Evolutionary conservation across 768 basidiomycete species (phyloP).

Genomic region (Trametes punicea): DNA sequence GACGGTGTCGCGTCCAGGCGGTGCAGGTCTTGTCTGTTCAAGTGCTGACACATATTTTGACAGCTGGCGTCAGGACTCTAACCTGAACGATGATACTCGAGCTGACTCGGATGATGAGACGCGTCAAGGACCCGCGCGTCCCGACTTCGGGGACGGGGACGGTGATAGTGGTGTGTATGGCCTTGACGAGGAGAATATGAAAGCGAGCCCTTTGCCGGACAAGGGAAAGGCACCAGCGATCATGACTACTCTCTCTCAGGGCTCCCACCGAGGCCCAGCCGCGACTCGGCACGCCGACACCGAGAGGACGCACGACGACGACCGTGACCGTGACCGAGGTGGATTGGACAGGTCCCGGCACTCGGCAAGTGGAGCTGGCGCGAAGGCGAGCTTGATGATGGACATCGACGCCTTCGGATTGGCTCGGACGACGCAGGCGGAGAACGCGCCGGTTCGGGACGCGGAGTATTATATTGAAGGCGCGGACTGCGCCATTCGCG

Average conservation of each 20-base stretch:
- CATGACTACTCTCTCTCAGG: neutral
- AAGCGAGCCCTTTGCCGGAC: neutral
- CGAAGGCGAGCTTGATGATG: neutral
- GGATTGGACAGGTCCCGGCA: neutral
- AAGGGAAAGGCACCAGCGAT: slow-evolving; percentile 2
- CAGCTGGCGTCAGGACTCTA: neutral
- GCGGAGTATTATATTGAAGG: slow-evolving; percentile 61
- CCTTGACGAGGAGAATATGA: neutral
- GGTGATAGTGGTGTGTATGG: neutral
- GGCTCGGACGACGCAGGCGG: neutral
- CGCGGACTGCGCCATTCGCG: slow-evolving; percentile 63
- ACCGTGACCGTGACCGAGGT: neutral
- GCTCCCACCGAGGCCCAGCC: neutral
- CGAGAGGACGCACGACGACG: neutral
- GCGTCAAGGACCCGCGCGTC: slow-evolving; percentile 1
- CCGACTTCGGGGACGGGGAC: neutral
- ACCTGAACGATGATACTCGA: neutral
- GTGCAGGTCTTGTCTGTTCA: neutral
- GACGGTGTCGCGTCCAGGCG: neutral
- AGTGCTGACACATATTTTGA: neutral
- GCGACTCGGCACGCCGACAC: neutral
- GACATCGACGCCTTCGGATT: slow-evolving; percentile 2
- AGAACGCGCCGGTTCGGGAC: slow-evolving; percentile 35
- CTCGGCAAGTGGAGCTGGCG: slow-evolving; percentile 13
- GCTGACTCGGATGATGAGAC: slow-evolving; percentile 1